Evolutionary conservation across 164 flowering plant genomes (phyloP).

Genomic region (Annona cherimola): DNA sequence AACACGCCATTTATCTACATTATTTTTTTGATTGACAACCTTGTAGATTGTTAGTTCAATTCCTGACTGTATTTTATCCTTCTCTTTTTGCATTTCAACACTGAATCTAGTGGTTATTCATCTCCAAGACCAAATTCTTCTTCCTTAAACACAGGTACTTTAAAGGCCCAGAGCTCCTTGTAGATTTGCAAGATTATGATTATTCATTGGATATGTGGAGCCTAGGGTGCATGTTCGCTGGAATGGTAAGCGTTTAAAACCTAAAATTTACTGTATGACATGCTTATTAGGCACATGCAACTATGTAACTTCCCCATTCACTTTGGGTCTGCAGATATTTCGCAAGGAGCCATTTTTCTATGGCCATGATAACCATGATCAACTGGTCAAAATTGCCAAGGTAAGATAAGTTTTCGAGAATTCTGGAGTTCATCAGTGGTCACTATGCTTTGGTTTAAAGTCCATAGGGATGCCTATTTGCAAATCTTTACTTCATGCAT

Average conservation of each 20-base stretch:
- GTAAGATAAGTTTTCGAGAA: conserved; percentile 29
- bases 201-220: conserved; percentile 99
- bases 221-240: conserved; percentile 99
- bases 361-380: conserved; percentile 97
- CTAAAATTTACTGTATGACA: background rate
- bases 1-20: too few relatives aligned
- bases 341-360: conserved; percentile 77
- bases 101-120: background rate
- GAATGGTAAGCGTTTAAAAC: conserved; percentile 61
- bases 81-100: background rate
- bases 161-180: conserved; percentile 97
- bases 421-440: background rate
- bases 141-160: conserved; percentile 59
- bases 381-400: conserved; percentile 95
- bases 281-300: background rate
- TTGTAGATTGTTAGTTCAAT: background rate
- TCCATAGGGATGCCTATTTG: background rate
- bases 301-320: background rate
- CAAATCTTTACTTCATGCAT: too few relatives aligned
- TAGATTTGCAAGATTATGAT: conserved; percentile 97
- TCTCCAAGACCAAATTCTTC: conserved; percentile 1
- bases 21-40: background rate
- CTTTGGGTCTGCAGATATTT: conserved; percentile 53
- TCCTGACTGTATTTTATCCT: background rate
- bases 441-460: background rate